phyloP scores from a whole-genome alignment of 345 rosid genomes.

The Populus simonii region DNA sequence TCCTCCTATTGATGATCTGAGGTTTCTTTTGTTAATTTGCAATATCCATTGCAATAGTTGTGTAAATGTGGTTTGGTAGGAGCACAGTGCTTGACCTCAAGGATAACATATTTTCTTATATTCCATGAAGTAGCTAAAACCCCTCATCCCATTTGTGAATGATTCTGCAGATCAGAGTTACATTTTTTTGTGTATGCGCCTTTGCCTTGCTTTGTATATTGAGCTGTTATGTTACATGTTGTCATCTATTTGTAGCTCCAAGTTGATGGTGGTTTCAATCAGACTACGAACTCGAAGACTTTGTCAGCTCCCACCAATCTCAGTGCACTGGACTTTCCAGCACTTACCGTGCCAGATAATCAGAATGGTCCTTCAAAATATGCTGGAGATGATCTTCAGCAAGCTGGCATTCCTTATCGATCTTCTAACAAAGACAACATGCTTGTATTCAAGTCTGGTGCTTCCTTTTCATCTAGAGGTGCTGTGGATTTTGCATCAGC shows the following conservation, averaged over 20 bases:
- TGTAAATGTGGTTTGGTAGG: background rate
- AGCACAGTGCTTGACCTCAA: background rate
- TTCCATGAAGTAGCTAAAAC: background rate
- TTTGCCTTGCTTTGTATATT: background rate
- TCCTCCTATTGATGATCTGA: background rate
- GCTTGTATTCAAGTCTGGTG: constrained; percentile 65
- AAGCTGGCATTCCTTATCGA: constrained; percentile 53
- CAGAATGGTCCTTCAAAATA: constrained; percentile 57
- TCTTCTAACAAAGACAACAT: constrained; percentile 66
- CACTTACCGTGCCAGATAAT: constrained; percentile 56
- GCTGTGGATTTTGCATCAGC: constrained; percentile 85
- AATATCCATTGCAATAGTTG: background rate
- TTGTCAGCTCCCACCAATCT: constrained; percentile 77
- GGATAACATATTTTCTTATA: background rate
- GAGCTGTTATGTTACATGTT: constrained; percentile 20
- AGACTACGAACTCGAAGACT: constrained; percentile 62
- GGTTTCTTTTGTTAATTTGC: background rate
- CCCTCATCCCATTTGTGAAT: background rate
- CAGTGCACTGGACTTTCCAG: constrained; percentile 79
- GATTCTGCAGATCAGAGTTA: background rate
- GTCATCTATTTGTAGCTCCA: constrained; percentile 62
- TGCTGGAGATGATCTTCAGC: constrained; percentile 68
- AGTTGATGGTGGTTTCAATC: constrained; percentile 78
- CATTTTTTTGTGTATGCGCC: background rate
- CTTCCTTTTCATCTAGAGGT: constrained; percentile 55